A percentile compares a stretch with the other conserved stretches of the same genome.
These are phyloP conservation scores for Retiboletus fuscus DNA, from an alignment of 1,284 basidiomycete species.

Conservation along the genomic window DNA sequence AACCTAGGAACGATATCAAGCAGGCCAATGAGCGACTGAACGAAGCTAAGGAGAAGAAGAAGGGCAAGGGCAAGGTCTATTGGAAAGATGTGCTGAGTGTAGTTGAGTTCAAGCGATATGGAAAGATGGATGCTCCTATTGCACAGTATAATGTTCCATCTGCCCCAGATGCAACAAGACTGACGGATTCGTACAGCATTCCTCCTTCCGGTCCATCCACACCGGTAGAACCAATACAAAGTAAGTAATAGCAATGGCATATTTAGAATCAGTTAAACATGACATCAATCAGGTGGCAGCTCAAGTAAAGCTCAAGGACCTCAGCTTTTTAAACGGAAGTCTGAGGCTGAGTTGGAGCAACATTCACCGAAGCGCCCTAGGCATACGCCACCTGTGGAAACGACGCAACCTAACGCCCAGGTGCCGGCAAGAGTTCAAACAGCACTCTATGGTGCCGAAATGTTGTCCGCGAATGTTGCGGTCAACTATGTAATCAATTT, in stretches of 20 bases:
- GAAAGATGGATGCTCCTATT: too few relatives aligned
- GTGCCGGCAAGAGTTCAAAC: not conserved
- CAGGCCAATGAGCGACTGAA: too few relatives aligned
- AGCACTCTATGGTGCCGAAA: constrained; percentile 4
- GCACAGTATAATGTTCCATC: too few relatives aligned
- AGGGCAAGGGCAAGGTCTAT: not conserved
- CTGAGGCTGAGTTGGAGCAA: not conserved
- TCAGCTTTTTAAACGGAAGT: not conserved
- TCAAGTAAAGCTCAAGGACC: not conserved
- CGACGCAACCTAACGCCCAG: too few relatives aligned
- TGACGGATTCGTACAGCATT: not conserved
- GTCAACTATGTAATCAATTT: constrained; percentile 3
- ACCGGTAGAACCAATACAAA: not conserved
- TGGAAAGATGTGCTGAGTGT: not conserved
- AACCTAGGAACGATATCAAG: too few relatives aligned
- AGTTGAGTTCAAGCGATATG: not conserved
- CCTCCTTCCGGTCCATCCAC: not conserved
- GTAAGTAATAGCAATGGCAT: not conserved
- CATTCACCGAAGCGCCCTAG: not conserved
- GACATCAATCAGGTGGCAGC: not conserved
- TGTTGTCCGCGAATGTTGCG: not conserved
- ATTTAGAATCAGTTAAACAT: not conserved
- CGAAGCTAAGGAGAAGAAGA: not conserved
- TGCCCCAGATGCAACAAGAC: too few relatives aligned
- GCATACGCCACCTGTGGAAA: not conserved